Evolutionary conservation across 1,284 basidiomycete genomes (phyloP).

Genomic region (Sanghuangporus weigelae): DNA sequence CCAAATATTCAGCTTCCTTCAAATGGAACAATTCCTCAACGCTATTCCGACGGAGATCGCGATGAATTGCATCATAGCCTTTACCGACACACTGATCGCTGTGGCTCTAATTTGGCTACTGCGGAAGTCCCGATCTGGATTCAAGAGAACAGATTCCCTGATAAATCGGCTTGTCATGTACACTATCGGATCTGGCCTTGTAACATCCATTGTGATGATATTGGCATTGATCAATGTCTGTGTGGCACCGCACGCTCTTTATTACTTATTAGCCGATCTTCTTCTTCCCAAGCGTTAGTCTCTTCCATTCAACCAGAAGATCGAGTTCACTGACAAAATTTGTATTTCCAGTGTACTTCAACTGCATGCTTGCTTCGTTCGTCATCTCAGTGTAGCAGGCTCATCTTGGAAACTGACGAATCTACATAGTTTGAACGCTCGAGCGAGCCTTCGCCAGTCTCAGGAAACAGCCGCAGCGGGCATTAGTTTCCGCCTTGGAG

Average conservation of each 20-base stretch:
- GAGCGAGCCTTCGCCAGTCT: too few relatives aligned
- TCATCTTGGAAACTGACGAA: too few relatives aligned
- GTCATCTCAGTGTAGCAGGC: too few relatives aligned
- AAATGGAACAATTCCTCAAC: background rate
- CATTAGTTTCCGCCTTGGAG: too few relatives aligned
- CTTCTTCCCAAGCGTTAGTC: slow-evolving; percentile 1
- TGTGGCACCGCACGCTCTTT: background rate
- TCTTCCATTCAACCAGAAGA: background rate
- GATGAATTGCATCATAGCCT: background rate
- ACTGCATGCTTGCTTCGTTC: background rate
- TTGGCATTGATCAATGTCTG: background rate
- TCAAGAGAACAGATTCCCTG: slow-evolving; percentile 8
- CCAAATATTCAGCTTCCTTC: background rate
- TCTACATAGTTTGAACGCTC: too few relatives aligned
- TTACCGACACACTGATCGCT: slow-evolving; percentile 16
- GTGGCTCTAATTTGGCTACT: slow-evolving; percentile 10
- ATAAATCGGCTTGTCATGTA: slow-evolving; percentile 14
- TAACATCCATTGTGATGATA: slow-evolving; percentile 3
- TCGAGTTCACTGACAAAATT: background rate
- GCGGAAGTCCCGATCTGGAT: background rate
- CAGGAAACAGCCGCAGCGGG: too few relatives aligned
- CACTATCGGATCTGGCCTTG: slow-evolving; percentile 19
- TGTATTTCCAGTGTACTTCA: background rate
- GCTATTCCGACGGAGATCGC: background rate
- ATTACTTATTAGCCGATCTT: slow-evolving; percentile 2